A percentile compares a stretch with the other conserved stretches of the same genome.
Conservation (phyloP, 2,329 filamentous ascomycete species). For the Grosmannia serpens region DNA sequence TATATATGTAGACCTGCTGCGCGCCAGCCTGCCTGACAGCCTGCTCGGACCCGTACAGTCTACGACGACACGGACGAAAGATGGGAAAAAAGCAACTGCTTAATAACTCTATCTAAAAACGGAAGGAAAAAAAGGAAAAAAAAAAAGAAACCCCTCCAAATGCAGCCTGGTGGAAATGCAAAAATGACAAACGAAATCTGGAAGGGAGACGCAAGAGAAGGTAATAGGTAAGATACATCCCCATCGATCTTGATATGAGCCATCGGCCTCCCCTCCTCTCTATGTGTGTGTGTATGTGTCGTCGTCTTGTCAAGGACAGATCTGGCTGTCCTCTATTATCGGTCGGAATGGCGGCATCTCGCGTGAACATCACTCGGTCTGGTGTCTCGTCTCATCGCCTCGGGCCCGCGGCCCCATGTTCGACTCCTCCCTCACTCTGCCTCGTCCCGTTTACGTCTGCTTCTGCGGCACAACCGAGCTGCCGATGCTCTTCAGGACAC, state of each 20-base stretch:
- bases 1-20: neutral
- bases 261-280: neutral
- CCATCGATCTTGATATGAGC: neutral
- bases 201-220: too few species aligned
- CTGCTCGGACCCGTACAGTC: too few species aligned
- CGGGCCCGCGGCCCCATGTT: neutral
- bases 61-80: too few species aligned
- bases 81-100: too few species aligned
- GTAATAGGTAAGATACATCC: too few species aligned
- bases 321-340: neutral
- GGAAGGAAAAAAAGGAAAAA: too few species aligned
- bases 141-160: too few species aligned
- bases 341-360: neutral
- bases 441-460: neutral
- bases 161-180: too few species aligned
- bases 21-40: too few species aligned
- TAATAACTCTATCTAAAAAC: too few species aligned
- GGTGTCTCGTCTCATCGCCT: neutral
- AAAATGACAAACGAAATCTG: too few species aligned
- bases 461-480: neutral
- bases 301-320: neutral
- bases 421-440: neutral
- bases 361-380: neutral
- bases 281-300: neutral
- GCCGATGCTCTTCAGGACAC: conserved; percentile 21